Evolutionary conservation across 306 rosid genomes (phyloP).

Genomic region (Quillaja saponaria): DNA sequence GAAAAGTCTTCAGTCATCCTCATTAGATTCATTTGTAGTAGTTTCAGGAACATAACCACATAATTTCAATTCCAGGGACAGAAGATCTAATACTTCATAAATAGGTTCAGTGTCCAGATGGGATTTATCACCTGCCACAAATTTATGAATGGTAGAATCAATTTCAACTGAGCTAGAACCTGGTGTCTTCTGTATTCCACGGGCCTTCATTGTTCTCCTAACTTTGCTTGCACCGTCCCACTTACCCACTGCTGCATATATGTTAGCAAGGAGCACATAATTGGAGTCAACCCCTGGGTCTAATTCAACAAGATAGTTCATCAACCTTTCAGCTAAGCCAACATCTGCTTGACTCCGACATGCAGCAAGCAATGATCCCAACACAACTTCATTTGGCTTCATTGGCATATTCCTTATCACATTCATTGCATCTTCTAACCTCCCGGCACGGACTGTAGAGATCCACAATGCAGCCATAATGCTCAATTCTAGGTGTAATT

Average conservation of each 20-base stretch:
- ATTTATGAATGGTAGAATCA: conserved; percentile 67
- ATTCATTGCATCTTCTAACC: conserved; percentile 67
- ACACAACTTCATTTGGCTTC: conserved; percentile 82
- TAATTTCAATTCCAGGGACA: conserved; percentile 60
- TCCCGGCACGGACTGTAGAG: conserved; percentile 85
- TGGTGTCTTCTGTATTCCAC: conserved; percentile 68
- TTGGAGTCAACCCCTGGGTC: conserved; percentile 71
- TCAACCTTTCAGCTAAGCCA: conserved; percentile 71
- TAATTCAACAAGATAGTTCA: conserved; percentile 49
- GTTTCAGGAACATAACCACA: conserved; percentile 62
- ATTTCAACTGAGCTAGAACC: conserved; percentile 80
- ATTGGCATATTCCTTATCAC: conserved; percentile 70
- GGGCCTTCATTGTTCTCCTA: conserved; percentile 67
- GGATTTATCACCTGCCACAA: conserved; percentile 71
- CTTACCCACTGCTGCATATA: conserved; percentile 69
- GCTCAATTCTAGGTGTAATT: conserved; percentile 68
- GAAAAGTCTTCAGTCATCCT: conserved; percentile 31
- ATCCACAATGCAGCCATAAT: conserved; percentile 86
- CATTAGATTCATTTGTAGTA: conserved; percentile 37
- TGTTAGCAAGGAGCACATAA: conserved; percentile 83
- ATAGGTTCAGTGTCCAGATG: conserved; percentile 50
- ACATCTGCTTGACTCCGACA: conserved; percentile 73
- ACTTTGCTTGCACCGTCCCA: conserved; percentile 81
- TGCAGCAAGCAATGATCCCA: conserved; percentile 90
- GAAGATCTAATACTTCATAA: conserved; percentile 49